Conservation (phyloP, 352 stramenopile species). For the Phytophthora syringae region DNA sequence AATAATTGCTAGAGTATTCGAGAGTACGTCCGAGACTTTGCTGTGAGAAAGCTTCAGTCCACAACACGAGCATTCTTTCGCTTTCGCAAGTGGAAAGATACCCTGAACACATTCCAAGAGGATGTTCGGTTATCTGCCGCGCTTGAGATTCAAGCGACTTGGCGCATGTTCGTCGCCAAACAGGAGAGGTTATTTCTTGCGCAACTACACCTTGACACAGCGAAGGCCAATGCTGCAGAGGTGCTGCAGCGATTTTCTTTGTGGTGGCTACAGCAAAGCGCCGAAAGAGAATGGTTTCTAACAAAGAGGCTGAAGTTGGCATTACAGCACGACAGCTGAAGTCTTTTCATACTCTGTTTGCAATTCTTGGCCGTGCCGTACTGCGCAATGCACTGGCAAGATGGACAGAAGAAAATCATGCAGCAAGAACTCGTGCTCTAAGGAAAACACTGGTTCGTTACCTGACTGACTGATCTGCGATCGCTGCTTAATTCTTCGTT, state of each 20-base stretch:
- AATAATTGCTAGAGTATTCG: conserved; percentile 44
- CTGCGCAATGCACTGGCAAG: conserved; percentile 28
- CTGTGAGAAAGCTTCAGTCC: conserved; percentile 49
- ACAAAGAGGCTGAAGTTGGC: background rate
- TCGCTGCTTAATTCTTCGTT: background rate
- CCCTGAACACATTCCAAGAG: conserved; percentile 46
- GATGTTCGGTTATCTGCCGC: conserved; percentile 47
- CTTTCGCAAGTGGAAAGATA: conserved; percentile 44
- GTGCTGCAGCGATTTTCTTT: conserved; percentile 42
- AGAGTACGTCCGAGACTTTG: conserved; percentile 50
- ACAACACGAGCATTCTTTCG: conserved; percentile 44
- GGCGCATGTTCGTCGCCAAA: conserved; percentile 44
- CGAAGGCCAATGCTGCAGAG: conserved; percentile 32
- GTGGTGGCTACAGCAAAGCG: conserved; percentile 13
- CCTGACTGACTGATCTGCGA: background rate
- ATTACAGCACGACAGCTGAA: conserved; percentile 8
- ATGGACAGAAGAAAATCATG: conserved; percentile 39
- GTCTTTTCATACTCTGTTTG: conserved; percentile 10
- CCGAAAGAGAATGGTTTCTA: conserved; percentile 5
- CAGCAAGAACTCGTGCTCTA: conserved; percentile 32
- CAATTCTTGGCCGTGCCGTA: conserved; percentile 18
- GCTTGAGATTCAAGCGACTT: conserved; percentile 53
- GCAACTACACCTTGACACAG: conserved; percentile 19
- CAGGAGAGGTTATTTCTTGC: conserved; percentile 32
- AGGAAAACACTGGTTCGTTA: conserved; percentile 21